These are phyloP conservation scores for Candolleomyces efflorescens DNA, from an alignment of 768 basidiomycete genomes.

Conservation along the genomic window DNA sequence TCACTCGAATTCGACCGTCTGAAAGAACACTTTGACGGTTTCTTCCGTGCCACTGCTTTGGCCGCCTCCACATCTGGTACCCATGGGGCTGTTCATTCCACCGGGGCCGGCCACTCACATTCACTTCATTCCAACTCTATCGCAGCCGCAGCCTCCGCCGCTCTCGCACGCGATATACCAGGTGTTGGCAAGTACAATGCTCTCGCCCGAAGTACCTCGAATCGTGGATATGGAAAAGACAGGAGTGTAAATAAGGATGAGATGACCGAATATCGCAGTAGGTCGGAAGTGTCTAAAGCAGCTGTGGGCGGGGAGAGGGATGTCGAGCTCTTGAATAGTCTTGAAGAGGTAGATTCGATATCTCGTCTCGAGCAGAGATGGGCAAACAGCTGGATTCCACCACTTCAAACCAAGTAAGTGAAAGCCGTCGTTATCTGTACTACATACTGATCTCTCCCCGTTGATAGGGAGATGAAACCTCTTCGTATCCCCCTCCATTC, in stretches of 20 bases:
- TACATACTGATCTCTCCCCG: slow-evolving; percentile 10
- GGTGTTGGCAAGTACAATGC: slow-evolving; percentile 79
- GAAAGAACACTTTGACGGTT: slow-evolving; percentile 96
- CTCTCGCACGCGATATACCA: slow-evolving; percentile 83
- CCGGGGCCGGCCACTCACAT: slow-evolving; percentile 57
- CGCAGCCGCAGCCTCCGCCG: slow-evolving; percentile 85
- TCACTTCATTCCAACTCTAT: slow-evolving; percentile 75
- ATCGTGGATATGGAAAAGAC: slow-evolving; percentile 39
- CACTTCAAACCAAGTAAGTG: slow-evolving; percentile 61
- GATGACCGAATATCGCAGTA: slow-evolving; percentile 70
- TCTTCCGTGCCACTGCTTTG: slow-evolving; percentile 78
- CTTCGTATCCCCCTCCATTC: slow-evolving; percentile 89
- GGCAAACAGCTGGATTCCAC: slow-evolving; percentile 72
- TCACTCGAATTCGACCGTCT: slow-evolving; percentile 88
- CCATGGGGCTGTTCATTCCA: slow-evolving; percentile 37
- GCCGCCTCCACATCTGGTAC: slow-evolving; percentile 57
- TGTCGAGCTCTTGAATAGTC: slow-evolving; percentile 62
- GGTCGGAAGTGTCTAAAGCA: slow-evolving; percentile 58
- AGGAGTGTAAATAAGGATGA: slow-evolving; percentile 70
- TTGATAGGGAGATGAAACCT: slow-evolving; percentile 72
- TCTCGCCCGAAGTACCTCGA: slow-evolving; percentile 40
- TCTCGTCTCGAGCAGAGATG: slow-evolving; percentile 76
- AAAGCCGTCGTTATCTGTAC: neutral
- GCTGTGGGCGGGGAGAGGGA: slow-evolving; percentile 64
- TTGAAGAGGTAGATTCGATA: slow-evolving; percentile 60